These are phyloP conservation scores for Fusarium sp. DNA, from an alignment of 2,329 filamentous ascomycete species.

Conservation along the genomic window DNA sequence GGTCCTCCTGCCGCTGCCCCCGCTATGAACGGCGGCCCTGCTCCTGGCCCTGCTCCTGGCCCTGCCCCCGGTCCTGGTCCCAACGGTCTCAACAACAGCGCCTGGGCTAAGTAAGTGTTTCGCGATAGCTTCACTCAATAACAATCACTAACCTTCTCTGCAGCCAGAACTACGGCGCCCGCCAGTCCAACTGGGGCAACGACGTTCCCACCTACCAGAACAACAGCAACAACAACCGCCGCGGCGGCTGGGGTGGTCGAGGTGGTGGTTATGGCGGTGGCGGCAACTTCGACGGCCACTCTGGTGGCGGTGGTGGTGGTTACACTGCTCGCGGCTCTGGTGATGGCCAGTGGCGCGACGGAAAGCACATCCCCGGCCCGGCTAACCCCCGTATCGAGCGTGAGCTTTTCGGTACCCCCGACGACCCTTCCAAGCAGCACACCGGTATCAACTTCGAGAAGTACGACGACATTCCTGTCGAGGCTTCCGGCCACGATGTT, in stretches of 20 bases:
- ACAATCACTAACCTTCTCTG: constrained; percentile 30
- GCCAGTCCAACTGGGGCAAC: constrained; percentile 49
- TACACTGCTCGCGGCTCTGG: constrained; percentile 81
- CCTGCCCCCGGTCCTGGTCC: constrained; percentile 37
- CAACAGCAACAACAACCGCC: constrained; percentile 45
- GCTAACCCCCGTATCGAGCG: constrained; percentile 90
- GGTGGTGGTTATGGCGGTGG: constrained; percentile 51
- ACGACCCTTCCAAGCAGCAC: constrained; percentile 94
- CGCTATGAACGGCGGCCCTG: constrained; percentile 21
- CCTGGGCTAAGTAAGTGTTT: constrained; percentile 69
- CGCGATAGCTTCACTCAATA: neutral
- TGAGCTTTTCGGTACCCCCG: constrained; percentile 90
- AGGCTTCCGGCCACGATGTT: constrained; percentile 93
- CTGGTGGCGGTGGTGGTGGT: constrained; percentile 70
- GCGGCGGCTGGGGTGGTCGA: constrained; percentile 50
- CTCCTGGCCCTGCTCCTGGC: constrained; percentile 18
- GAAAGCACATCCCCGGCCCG: constrained; percentile 93
- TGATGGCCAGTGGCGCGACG: constrained; percentile 95
- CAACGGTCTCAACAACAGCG: constrained; percentile 70
- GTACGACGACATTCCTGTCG: constrained; percentile 99
- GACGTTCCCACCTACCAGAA: constrained; percentile 44
- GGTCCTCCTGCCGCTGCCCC: constrained; percentile 47
- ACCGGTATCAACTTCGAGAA: constrained; percentile 99
- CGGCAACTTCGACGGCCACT: constrained; percentile 71
- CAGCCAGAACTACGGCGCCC: constrained; percentile 47